These are phyloP conservation scores for Blastomyces gilchristii DNA, from an alignment of 2,329 filamentous ascomycete species.

Conservation along the genomic window DNA sequence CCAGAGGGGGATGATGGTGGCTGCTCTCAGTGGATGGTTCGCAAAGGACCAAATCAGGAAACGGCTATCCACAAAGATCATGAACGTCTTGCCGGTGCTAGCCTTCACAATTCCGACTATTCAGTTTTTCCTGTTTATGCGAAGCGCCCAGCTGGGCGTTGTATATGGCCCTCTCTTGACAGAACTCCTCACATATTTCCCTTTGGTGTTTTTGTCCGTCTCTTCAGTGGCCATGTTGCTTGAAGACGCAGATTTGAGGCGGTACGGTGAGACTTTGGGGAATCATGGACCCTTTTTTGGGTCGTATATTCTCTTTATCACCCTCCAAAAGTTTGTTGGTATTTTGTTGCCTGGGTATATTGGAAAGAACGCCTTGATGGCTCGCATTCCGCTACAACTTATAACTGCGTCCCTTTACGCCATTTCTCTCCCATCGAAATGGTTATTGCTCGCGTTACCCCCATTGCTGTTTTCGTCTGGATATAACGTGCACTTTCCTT, in stretches of 20 bases:
- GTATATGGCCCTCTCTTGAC: conserved; percentile 64
- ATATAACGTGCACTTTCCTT: conserved; percentile 63
- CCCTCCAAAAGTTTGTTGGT: conserved; percentile 34
- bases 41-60: conserved; percentile 46
- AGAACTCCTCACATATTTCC: conserved; percentile 62
- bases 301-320: conserved; percentile 55
- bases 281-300: conserved; percentile 56
- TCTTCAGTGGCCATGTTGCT: conserved; percentile 55
- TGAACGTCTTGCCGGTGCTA: conserved; percentile 56
- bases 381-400: conserved; percentile 62
- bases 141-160: conserved; percentile 57
- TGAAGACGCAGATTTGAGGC: conserved; percentile 47
- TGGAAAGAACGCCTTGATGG: conserved; percentile 54
- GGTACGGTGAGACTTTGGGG: conserved; percentile 46
- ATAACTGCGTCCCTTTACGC: conserved; percentile 56
- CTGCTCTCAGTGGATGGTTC: conserved; percentile 62
- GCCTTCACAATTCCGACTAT: conserved; percentile 64
- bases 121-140: conserved; percentile 60
- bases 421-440: conserved; percentile 56
- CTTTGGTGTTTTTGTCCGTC: conserved; percentile 54
- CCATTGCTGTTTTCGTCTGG: conserved; percentile 54
- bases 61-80: conserved; percentile 41
- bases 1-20: conserved; percentile 52
- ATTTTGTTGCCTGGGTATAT: conserved; percentile 41
- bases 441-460: conserved; percentile 58